These are phyloP conservation scores for Kitagawia praeruptora DNA, from an alignment of 129 eudicot genomes.

Conservation along the genomic window DNA sequence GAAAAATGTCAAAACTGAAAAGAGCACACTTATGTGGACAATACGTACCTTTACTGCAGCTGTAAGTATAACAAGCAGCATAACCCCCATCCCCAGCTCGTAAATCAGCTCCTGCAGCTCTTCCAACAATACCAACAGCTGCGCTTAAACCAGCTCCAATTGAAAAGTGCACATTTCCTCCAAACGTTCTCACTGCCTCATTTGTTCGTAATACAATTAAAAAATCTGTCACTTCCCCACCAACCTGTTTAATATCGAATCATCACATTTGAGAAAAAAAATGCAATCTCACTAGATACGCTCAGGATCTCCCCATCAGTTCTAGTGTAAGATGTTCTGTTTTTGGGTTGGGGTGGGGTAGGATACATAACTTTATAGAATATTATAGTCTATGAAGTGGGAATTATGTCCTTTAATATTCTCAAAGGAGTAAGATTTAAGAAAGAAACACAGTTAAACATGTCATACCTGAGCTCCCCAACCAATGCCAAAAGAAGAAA, in stretches of 20 bases:
- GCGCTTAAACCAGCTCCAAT: slow-evolving; percentile 62
- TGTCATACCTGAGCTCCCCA: slow-evolving; percentile 67
- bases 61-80: slow-evolving; percentile 72
- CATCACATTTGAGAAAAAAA: not conserved
- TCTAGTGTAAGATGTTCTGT: not conserved
- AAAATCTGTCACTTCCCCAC: slow-evolving; percentile 64
- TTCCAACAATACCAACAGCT: slow-evolving; percentile 57
- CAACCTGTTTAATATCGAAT: slow-evolving; percentile 31
- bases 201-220: slow-evolving; percentile 53
- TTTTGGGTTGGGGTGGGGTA: no score
- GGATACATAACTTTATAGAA: not conserved
- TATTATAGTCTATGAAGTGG: not conserved
- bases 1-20: not conserved
- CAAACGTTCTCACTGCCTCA: slow-evolving; percentile 47
- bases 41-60: slow-evolving; percentile 58
- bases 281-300: not conserved
- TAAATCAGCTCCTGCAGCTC: slow-evolving; percentile 63
- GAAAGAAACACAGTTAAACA: not conserved
- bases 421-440: not conserved
- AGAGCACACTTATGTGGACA: not conserved
- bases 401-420: not conserved
- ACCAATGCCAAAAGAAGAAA: slow-evolving; percentile 57
- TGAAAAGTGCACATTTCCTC: slow-evolving; percentile 55
- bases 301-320: not conserved
- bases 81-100: slow-evolving; percentile 70